phyloP scores from a whole-genome alignment of 495 filamentous ascomycete genomes.

The Neurospora sp. region DNA sequence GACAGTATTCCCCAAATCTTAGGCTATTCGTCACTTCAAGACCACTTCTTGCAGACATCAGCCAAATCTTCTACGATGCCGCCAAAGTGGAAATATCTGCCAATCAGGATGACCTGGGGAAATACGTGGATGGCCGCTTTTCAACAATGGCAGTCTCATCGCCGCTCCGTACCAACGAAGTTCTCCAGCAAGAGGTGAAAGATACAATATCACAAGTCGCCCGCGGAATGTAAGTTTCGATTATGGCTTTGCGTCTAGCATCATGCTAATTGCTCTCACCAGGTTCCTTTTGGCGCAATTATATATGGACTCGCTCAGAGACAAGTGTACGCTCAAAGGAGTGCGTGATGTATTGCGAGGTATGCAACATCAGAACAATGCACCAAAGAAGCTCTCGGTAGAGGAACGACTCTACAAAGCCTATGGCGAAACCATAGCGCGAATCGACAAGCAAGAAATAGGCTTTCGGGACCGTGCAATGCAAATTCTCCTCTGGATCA shows the following conservation, averaged over 20 bases:
- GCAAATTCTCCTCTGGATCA: background rate
- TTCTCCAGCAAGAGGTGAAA: background rate
- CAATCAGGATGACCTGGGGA: background rate
- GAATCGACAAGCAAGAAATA: background rate
- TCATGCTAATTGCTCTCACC: background rate
- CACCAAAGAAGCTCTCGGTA: background rate
- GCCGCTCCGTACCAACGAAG: background rate
- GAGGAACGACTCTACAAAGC: background rate
- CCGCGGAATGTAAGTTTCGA: background rate
- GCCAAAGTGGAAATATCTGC: background rate
- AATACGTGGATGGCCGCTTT: background rate
- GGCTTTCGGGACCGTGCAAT: background rate
- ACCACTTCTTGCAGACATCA: background rate
- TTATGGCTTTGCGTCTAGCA: background rate
- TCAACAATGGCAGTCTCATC: background rate
- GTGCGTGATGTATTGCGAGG: background rate
- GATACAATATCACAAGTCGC: background rate
- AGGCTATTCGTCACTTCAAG: background rate
- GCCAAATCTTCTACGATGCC: background rate
- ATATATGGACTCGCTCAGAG: background rate
- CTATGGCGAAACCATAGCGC: background rate
- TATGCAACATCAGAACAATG: background rate
- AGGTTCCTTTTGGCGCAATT: background rate
- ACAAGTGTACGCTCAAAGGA: background rate
- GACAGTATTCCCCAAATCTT: background rate